These are phyloP conservation scores for Cornus florida DNA, from an alignment of 148 eudicot genomes.

Conservation along the genomic window DNA sequence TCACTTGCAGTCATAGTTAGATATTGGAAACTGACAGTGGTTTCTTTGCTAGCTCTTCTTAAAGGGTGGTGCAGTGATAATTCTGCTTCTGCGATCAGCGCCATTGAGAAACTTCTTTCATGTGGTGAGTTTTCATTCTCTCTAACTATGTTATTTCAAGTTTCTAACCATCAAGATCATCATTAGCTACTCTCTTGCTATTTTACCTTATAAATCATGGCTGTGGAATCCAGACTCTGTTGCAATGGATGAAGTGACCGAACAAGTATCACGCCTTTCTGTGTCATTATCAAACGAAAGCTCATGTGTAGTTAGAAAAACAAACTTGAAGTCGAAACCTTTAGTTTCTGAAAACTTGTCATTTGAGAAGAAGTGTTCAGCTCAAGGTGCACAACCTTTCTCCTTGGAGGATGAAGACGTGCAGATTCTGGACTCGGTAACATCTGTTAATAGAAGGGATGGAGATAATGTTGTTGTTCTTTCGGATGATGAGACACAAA, in stretches of 20 bases:
- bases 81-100: slow-evolving; percentile 36
- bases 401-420: slow-evolving; percentile 32
- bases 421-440: slow-evolving; percentile 35
- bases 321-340: slow-evolving; percentile 26
- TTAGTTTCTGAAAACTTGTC: slow-evolving; percentile 29
- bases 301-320: slow-evolving; percentile 20
- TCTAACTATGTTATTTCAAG: neutral
- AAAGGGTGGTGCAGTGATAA: slow-evolving; percentile 51
- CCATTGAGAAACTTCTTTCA: slow-evolving; percentile 61
- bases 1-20: slow-evolving; percentile 67
- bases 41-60: slow-evolving; percentile 52
- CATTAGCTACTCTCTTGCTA: slow-evolving; percentile 17
- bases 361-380: slow-evolving; percentile 23
- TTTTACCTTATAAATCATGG: neutral
- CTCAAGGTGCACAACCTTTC: slow-evolving; percentile 24
- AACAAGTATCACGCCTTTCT: slow-evolving; percentile 67
- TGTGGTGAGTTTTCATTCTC: slow-evolving; percentile 49
- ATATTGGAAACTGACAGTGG: slow-evolving; percentile 85
- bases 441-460: slow-evolving; percentile 19
- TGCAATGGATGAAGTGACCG: slow-evolving; percentile 54
- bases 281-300: slow-evolving; percentile 49
- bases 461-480: slow-evolving; percentile 46
- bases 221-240: slow-evolving; percentile 55
- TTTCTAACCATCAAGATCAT: neutral
- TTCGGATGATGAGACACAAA: slow-evolving; percentile 75